These are phyloP conservation scores for Quercus wislizeni DNA, from an alignment of 306 rosid genomes.

Conservation along the genomic window DNA sequence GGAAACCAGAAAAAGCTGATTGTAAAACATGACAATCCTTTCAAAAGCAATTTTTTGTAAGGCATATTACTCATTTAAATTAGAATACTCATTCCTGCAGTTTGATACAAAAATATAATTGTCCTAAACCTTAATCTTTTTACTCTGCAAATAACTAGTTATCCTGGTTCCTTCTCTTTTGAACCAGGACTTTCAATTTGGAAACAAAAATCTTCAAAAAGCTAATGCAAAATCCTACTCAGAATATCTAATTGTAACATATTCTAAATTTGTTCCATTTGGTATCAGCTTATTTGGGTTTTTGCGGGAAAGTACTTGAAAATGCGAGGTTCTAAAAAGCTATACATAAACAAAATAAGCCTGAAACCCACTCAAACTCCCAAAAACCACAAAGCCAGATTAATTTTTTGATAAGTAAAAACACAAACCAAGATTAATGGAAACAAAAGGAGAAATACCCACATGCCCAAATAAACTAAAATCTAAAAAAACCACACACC, in stretches of 20 bases:
- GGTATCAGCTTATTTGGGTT: too few relatives aligned
- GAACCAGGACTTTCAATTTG: too few relatives aligned
- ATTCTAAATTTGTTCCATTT: too few relatives aligned
- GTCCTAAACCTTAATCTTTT: too few relatives aligned
- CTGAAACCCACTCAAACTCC: too few relatives aligned
- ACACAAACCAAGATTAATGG: slow-evolving; percentile 1
- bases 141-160: too few relatives aligned
- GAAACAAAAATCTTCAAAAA: neutral
- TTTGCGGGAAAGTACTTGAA: too few relatives aligned
- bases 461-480: neutral
- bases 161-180: too few relatives aligned
- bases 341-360: too few relatives aligned
- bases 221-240: neutral
- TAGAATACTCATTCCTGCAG: neutral
- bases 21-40: neutral
- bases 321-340: too few relatives aligned
- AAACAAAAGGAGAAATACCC: neutral
- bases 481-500: neutral
- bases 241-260: neutral
- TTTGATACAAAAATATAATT: too few relatives aligned
- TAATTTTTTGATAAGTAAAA: neutral
- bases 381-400: too few relatives aligned
- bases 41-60: neutral
- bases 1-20: neutral
- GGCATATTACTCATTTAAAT: neutral